A percentile compares a stretch with the other conserved stretches of the same genome.
phyloP scores from a whole-genome alignment of 2,329 filamentous ascomycete species.

The Didymella glomerata region DNA sequence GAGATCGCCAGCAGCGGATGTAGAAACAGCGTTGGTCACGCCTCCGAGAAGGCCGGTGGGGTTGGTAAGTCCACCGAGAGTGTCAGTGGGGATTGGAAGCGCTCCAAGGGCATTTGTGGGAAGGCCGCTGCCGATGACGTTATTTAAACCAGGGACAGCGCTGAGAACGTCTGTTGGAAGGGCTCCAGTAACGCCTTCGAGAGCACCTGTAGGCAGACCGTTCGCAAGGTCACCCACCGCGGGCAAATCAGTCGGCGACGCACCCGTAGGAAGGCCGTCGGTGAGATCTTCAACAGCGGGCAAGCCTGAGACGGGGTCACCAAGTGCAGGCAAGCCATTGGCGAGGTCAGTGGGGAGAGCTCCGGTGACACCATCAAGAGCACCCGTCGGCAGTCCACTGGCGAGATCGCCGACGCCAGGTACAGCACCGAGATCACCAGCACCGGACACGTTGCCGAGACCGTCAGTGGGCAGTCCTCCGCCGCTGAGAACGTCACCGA shows the following conservation, averaged over 20 bases:
- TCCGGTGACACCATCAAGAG: not conserved
- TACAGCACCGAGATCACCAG: too few relatives aligned
- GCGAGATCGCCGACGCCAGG: not conserved
- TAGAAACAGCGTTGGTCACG: not conserved
- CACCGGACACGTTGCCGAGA: too few relatives aligned
- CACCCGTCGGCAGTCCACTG: not conserved
- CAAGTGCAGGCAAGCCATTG: not conserved
- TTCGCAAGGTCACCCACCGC: not conserved
- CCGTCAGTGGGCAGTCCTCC: too few relatives aligned
- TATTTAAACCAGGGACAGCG: not conserved
- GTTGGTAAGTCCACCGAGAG: not conserved
- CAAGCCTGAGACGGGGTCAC: too few relatives aligned
- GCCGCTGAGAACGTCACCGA: constrained; percentile 4
- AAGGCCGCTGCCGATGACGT: not conserved
- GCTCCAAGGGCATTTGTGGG: not conserved
- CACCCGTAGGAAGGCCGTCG: not conserved
- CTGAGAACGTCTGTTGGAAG: constrained; percentile 1
- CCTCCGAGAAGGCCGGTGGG: constrained; percentile 8
- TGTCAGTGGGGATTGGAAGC: not conserved
- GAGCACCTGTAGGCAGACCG: not conserved
- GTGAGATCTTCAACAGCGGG: not conserved
- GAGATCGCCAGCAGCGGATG: not conserved
- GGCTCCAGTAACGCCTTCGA: not conserved
- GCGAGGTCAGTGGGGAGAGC: not conserved
- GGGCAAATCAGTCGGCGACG: not conserved